Evolutionary conservation across 1,139 yeast genomes (phyloP).

Genomic region (Yamadazyma oceani): DNA sequence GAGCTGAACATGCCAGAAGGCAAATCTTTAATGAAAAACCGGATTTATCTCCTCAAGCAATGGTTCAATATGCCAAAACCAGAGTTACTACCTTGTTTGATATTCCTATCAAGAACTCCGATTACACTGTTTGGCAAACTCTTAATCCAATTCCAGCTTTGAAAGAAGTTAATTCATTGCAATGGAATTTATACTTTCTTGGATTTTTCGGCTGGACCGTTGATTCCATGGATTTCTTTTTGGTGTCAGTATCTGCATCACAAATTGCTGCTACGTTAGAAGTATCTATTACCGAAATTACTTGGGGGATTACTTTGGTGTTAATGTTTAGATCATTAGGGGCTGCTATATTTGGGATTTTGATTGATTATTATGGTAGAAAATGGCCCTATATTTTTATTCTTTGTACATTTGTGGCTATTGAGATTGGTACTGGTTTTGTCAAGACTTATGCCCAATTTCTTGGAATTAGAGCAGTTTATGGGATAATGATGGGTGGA

Average conservation of each 20-base stretch:
- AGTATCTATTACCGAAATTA: slow-evolving; percentile 51
- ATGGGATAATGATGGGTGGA: slow-evolving; percentile 44
- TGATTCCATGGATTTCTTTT: slow-evolving; percentile 79
- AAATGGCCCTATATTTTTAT: slow-evolving; percentile 66
- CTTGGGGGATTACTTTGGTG: slow-evolving; percentile 82
- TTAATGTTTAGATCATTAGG: slow-evolving; percentile 81
- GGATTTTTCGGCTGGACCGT: slow-evolving; percentile 77
- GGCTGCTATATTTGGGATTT: slow-evolving; percentile 65
- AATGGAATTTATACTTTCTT: slow-evolving; percentile 59
- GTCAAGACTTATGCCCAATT: slow-evolving; percentile 63
- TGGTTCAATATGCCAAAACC: slow-evolving; percentile 25
- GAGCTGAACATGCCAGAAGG: slow-evolving; percentile 11
- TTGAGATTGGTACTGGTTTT: slow-evolving; percentile 75
- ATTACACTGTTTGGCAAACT: slow-evolving; percentile 16
- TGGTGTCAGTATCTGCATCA: slow-evolving; percentile 61
- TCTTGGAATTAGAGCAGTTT: slow-evolving; percentile 54
- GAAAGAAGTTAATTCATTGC: slow-evolving; percentile 26
- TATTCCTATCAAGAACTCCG: slow-evolving; percentile 20
- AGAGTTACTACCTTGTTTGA: slow-evolving; percentile 26
- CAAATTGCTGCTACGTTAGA: slow-evolving; percentile 55
- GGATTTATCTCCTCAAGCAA: slow-evolving; percentile 22
- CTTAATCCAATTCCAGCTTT: slow-evolving; percentile 37
- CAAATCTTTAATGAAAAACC: slow-evolving; percentile 27
- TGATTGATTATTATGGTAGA: slow-evolving; percentile 70
- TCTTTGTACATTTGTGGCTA: slow-evolving; percentile 50